These are phyloP conservation scores for Mimosa bimucronata DNA, from an alignment of 306 rosid species.

Conservation along the genomic window DNA sequence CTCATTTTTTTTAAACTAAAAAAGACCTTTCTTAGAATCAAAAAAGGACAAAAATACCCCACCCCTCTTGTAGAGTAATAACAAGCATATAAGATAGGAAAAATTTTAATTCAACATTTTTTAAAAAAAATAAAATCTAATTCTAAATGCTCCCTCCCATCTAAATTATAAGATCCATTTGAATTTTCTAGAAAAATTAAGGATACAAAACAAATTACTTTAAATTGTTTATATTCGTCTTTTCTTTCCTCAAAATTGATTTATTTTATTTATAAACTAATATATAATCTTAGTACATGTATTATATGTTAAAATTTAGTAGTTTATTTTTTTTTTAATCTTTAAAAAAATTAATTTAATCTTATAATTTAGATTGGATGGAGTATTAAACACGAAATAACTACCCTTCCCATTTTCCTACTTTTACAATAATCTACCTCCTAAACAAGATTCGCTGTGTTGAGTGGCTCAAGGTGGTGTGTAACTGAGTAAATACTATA, in stretches of 20 bases:
- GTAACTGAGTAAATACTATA: slow-evolving; percentile 25
- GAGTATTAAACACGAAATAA: neutral
- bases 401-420: neutral
- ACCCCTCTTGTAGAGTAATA: neutral
- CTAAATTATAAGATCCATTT: no score
- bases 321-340: no score
- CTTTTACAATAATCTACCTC: slow-evolving; percentile 3
- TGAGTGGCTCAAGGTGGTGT: slow-evolving; percentile 42
- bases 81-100: neutral
- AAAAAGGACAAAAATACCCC: neutral
- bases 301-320: no score
- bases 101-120: neutral
- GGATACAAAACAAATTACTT: no score
- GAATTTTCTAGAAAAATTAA: no score
- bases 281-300: no score
- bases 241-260: no score
- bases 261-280: no score
- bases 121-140: neutral
- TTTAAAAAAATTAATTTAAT: no score
- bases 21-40: neutral
- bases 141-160: no score
- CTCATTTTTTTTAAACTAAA: neutral
- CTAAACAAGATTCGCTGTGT: slow-evolving; percentile 33
- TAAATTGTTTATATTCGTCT: no score
- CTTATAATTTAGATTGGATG: no score